These are phyloP conservation scores for Diutina ranongensis DNA, from an alignment of 1,139 yeast species.

Conservation along the genomic window DNA sequence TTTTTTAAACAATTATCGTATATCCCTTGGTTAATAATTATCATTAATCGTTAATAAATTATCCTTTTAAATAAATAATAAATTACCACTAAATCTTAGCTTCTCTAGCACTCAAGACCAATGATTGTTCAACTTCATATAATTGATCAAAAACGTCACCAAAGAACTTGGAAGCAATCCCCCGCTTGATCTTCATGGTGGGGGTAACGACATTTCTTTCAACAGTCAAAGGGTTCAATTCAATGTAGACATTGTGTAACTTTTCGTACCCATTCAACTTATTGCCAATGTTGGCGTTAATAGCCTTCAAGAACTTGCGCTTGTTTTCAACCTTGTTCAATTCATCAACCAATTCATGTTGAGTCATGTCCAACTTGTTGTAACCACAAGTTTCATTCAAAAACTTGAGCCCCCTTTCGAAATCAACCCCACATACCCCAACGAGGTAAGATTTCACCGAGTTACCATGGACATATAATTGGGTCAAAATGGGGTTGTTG, in stretches of 20 bases:
- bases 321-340: conserved; percentile 20
- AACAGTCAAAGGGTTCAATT: conserved; percentile 27
- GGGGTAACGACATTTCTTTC: conserved; percentile 31
- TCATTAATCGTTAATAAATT: background rate
- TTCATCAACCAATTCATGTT: conserved; percentile 6
- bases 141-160: conserved; percentile 13
- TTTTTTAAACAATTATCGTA: no score
- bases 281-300: conserved; percentile 18
- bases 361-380: conserved; percentile 7
- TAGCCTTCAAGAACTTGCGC: conserved; percentile 15
- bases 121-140: conserved; percentile 11
- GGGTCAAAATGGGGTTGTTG: conserved; percentile 10
- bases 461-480: conserved; percentile 11
- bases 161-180: conserved; percentile 24
- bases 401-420: conserved; percentile 9
- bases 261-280: conserved; percentile 25
- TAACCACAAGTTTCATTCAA: conserved; percentile 8
- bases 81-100: background rate
- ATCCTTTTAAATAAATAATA: background rate
- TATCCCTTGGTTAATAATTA: no score
- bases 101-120: conserved; percentile 3
- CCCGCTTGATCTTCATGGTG: conserved; percentile 29
- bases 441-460: conserved; percentile 10
- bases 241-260: conserved; percentile 24
- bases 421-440: conserved; percentile 11